Percentiles rank a stretch among this genome's conserved stretches.
phyloP scores from a whole-genome alignment of 805 yeast genomes.

The Cyberlindnera petersonii region DNA sequence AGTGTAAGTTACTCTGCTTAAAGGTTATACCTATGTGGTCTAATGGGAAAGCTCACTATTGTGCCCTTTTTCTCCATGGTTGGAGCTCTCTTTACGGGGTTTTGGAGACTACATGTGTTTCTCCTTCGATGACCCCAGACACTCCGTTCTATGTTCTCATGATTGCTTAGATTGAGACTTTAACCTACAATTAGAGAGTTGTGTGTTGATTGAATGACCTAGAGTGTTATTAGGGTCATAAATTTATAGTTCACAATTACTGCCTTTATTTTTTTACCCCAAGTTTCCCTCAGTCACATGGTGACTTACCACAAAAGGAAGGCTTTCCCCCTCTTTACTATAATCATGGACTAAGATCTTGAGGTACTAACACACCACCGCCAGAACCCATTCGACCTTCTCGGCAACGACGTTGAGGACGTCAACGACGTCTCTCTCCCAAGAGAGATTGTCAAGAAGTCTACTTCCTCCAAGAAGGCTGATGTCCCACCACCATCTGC shows the following conservation, averaged over 20 bases:
- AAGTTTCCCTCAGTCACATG: neutral
- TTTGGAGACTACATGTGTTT: too few relatives aligned
- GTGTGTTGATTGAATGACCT: neutral
- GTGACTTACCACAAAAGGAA: too few relatives aligned
- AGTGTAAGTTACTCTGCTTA: conserved; percentile 25
- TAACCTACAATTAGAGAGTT: too few relatives aligned
- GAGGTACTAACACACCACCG: conserved; percentile 12
- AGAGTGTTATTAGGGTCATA: neutral
- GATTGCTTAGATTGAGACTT: too few relatives aligned
- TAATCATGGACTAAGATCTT: neutral
- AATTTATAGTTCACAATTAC: neutral
- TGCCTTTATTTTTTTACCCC: neutral
- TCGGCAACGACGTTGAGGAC: conserved; percentile 87
- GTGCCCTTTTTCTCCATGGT: too few relatives aligned
- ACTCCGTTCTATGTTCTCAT: too few relatives aligned
- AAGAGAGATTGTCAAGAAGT: conserved; percentile 76
- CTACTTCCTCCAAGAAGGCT: conserved; percentile 81
- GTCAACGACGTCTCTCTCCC: conserved; percentile 53
- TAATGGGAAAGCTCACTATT: too few relatives aligned
- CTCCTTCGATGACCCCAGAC: too few relatives aligned
- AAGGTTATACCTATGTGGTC: too few relatives aligned
- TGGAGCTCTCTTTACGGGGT: too few relatives aligned
- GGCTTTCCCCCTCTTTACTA: neutral
- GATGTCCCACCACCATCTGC: conserved; percentile 81
- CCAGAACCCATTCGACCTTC: conserved; percentile 75